Percentiles rank a stretch among this genome's conserved stretches.
Evolutionary conservation across 2,329 filamentous ascomycete species (phyloP).

Genomic region (Penicillium sp.): DNA sequence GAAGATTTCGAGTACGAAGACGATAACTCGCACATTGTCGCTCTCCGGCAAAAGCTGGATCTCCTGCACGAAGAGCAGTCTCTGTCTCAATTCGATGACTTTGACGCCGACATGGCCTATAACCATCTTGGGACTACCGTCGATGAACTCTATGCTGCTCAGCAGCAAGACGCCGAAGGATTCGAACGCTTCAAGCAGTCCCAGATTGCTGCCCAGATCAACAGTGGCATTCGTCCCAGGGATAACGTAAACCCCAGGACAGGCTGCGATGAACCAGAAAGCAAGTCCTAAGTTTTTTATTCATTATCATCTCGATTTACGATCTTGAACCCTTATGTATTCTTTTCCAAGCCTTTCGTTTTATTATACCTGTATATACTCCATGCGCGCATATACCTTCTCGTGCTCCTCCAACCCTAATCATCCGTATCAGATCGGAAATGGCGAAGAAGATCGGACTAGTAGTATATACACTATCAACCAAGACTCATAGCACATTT

Average conservation of each 20-base stretch:
- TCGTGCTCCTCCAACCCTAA: no score
- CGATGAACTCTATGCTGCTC: conserved; percentile 44
- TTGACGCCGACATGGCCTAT: conserved; percentile 42
- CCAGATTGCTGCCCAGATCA: conserved; percentile 48
- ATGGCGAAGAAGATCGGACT: no score
- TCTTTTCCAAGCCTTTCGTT: neutral
- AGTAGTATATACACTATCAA: conserved; percentile 1
- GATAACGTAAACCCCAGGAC: neutral
- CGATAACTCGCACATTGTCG: conserved; percentile 47
- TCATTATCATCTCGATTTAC: neutral
- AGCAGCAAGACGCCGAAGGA: conserved; percentile 44
- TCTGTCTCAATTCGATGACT: conserved; percentile 38
- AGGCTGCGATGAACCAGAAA: neutral
- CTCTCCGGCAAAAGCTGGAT: conserved; percentile 45
- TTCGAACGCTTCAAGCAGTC: conserved; percentile 46
- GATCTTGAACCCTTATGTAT: neutral
- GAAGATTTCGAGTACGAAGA: conserved; percentile 16
- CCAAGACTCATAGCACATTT: no score
- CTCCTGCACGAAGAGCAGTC: conserved; percentile 44
- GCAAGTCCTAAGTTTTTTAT: neutral
- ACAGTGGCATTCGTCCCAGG: conserved; percentile 33
- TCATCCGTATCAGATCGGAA: no score
- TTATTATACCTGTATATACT: conserved; percentile 5
- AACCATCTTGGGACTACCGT: conserved; percentile 46
- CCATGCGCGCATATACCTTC: neutral